A percentile compares a stretch with the other conserved stretches of the same genome.
These are phyloP conservation scores for Suillus fuscotomentosus DNA, from an alignment of 768 basidiomycete species.

Conservation along the genomic window DNA sequence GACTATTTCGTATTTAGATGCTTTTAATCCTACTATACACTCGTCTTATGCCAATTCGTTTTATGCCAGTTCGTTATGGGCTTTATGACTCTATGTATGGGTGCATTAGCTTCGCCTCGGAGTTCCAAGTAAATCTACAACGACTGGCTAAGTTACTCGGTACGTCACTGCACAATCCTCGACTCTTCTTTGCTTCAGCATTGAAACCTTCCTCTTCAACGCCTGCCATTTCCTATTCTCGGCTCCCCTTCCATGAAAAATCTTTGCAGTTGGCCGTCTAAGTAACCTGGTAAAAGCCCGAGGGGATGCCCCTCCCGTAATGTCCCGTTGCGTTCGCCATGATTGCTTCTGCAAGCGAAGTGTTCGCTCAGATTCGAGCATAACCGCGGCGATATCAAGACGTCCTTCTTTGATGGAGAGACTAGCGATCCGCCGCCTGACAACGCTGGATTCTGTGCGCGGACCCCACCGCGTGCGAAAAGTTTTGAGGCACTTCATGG, in stretches of 20 bases:
- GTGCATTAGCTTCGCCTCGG: not conserved
- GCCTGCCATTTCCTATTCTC: constrained; percentile 31
- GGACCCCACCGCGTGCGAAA: constrained; percentile 59
- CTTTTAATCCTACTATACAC: constrained; percentile 5
- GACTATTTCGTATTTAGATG: constrained; percentile 2
- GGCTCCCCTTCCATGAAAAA: constrained; percentile 24
- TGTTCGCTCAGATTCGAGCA: constrained; percentile 19
- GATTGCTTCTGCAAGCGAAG: constrained; percentile 9
- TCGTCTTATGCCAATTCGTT: not conserved
- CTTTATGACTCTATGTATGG: constrained; percentile 5
- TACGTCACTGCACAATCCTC: not conserved
- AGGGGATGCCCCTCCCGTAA: constrained; percentile 6
- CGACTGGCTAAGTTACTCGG: constrained; percentile 4
- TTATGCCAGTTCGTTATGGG: not conserved
- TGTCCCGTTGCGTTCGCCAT: constrained; percentile 13
- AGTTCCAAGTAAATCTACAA: not conserved
- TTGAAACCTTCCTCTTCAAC: constrained; percentile 23
- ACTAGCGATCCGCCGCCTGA: constrained; percentile 55
- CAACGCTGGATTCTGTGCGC: constrained; percentile 51
- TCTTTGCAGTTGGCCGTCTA: constrained; percentile 21
- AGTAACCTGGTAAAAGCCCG: constrained; percentile 10
- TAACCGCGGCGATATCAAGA: constrained; percentile 41
- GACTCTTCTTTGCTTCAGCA: constrained; percentile 5
- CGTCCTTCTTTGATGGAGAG: constrained; percentile 68
- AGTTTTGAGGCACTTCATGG: constrained; percentile 39